Conservation (phyloP, 306 rosid species). For the Morella rubra region DNA sequence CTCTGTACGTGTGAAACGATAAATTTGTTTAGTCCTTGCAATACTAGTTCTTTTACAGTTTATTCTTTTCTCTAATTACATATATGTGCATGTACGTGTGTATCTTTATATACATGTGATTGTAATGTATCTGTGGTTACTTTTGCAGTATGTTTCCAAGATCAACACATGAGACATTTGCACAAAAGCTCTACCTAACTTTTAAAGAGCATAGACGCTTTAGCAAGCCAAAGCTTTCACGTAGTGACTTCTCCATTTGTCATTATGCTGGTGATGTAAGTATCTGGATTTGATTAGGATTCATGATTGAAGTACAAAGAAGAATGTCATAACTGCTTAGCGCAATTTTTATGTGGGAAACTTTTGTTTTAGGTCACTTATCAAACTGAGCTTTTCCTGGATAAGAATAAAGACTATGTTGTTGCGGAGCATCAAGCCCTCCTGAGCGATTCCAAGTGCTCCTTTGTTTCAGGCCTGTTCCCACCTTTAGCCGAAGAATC, state of each 20-base stretch:
- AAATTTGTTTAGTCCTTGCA: constrained; percentile 10
- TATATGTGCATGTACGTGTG: not conserved
- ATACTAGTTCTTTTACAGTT: constrained; percentile 3
- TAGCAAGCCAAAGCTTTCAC: constrained; percentile 93
- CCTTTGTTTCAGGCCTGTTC: constrained; percentile 81
- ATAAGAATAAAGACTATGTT: constrained; percentile 95
- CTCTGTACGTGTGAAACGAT: constrained; percentile 13
- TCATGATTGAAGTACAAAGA: not conserved
- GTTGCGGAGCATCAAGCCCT: constrained; percentile 91
- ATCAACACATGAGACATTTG: constrained; percentile 88
- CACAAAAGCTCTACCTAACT: constrained; percentile 91
- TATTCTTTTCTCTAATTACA: not conserved
- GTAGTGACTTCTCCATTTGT: constrained; percentile 71
- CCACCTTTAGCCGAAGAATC: constrained; percentile 86
- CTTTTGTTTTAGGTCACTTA: constrained; percentile 76
- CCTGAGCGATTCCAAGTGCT: constrained; percentile 70
- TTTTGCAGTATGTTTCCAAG: constrained; percentile 97
- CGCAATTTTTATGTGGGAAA: not conserved
- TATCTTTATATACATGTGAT: constrained; percentile 28
- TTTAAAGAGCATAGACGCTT: constrained; percentile 83
- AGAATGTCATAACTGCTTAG: too few species aligned
- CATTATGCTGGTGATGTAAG: constrained; percentile 99
- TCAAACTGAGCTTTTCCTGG: constrained; percentile 90
- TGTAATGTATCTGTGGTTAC: constrained; percentile 35
- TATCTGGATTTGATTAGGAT: constrained; percentile 26